Conservation (phyloP, 805 yeast genomes). For the Torulaspora delbrueckii region DNA sequence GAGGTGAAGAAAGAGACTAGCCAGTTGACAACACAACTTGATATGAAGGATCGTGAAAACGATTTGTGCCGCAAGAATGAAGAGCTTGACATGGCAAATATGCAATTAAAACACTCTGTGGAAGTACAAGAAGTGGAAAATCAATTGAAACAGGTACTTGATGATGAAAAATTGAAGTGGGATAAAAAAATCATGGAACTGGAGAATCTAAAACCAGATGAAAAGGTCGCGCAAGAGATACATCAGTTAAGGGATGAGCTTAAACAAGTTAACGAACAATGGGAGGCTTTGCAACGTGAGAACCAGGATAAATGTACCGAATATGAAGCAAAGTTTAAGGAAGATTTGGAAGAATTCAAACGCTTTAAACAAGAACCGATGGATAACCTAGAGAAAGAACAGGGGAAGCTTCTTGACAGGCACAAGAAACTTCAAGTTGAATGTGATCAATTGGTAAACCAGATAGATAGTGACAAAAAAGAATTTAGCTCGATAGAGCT, state of each 20-base stretch:
- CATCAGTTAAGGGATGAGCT: slow-evolving; percentile 28
- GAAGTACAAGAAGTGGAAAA: slow-evolving; percentile 25
- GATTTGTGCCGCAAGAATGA: slow-evolving; percentile 16
- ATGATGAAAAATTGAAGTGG: slow-evolving; percentile 18
- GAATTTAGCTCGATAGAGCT: slow-evolving; percentile 13
- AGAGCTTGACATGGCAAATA: slow-evolving; percentile 21
- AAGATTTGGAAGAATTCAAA: slow-evolving; percentile 24
- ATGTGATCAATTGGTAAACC: slow-evolving; percentile 14
- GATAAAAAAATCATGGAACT: slow-evolving; percentile 22
- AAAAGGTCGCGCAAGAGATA: slow-evolving; percentile 27
- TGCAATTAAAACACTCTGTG: slow-evolving; percentile 21
- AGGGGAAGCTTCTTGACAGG: slow-evolving; percentile 14
- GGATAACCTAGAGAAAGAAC: slow-evolving; percentile 18
- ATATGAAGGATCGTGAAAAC: slow-evolving; percentile 19
- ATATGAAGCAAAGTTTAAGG: slow-evolving; percentile 14
- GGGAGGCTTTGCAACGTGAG: slow-evolving; percentile 11
- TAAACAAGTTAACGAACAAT: slow-evolving; percentile 14
- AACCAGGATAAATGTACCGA: slow-evolving; percentile 14
- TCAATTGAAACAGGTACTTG: slow-evolving; percentile 18
- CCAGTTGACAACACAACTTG: slow-evolving; percentile 18
- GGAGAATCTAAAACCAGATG: slow-evolving; percentile 32
- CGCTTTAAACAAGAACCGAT: slow-evolving; percentile 23
- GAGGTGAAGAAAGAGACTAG: slow-evolving; percentile 21
- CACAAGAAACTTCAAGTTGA: slow-evolving; percentile 15
- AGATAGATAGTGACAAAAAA: slow-evolving; percentile 21